These are phyloP conservation scores for Botrytis byssoidea DNA, from an alignment of 2,329 filamentous ascomycete species.

Conservation along the genomic window DNA sequence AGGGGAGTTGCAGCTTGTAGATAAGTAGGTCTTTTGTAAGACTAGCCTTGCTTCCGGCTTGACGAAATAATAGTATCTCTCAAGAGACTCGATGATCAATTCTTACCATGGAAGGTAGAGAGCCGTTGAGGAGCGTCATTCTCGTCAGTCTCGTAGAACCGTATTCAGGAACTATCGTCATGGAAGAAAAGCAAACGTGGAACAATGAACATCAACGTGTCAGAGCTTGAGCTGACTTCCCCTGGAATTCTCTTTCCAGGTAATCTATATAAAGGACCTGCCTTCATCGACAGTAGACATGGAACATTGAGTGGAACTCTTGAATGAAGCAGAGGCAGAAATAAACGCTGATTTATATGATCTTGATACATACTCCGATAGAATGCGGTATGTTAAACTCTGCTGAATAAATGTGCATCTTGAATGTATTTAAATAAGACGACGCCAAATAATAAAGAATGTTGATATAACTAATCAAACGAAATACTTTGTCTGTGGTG, in stretches of 20 bases:
- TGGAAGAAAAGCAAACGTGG: constrained; percentile 20
- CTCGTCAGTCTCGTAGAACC: background rate
- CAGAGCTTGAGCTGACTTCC: background rate
- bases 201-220: background rate
- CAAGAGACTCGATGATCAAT: background rate
- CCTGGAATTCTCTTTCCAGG: background rate
- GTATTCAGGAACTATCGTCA: background rate
- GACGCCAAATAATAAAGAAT: background rate
- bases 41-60: background rate
- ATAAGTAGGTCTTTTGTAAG: background rate
- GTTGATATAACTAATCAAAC: background rate
- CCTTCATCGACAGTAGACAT: background rate
- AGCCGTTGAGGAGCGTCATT: background rate
- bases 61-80: background rate
- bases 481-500: background rate
- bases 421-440: background rate
- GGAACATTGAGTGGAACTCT: background rate
- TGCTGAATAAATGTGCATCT: background rate
- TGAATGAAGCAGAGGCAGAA: too few relatives aligned
- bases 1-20: background rate
- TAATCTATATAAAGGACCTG: background rate
- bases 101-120: background rate
- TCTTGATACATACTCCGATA: background rate
- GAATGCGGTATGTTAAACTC: background rate
- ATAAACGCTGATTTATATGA: background rate